These are phyloP conservation scores for Paramyrothecium sp. DNA, from an alignment of 2,329 filamentous ascomycete species.

Conservation along the genomic window DNA sequence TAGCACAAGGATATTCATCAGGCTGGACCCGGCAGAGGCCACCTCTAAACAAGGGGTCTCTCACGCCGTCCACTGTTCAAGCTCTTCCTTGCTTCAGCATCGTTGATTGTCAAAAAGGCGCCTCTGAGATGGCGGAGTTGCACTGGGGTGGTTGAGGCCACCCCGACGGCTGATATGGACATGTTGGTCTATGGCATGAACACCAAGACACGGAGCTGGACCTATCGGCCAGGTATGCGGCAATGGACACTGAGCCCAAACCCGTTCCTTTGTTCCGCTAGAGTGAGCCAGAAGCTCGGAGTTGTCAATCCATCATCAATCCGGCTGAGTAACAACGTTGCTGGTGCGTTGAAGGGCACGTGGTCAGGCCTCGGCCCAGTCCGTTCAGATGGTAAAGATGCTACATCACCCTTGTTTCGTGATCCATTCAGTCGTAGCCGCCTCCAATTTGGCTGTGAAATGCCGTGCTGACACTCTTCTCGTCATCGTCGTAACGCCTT, in stretches of 20 bases:
- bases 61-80: not conserved
- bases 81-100: not conserved
- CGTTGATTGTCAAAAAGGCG: not conserved
- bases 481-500: conserved; percentile 82
- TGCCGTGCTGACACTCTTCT: conserved; percentile 92
- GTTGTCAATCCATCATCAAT: not conserved
- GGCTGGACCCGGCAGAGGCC: no score
- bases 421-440: conserved; percentile 50
- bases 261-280: no score
- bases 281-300: no score
- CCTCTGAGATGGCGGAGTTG: not conserved
- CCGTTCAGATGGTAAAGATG: not conserved
- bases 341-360: not conserved
- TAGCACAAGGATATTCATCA: no score
- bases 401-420: not conserved
- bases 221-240: no score
- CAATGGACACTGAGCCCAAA: no score
- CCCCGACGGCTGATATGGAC: no score
- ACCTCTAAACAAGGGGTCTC: no score
- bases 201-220: no score
- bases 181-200: no score
- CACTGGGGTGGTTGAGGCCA: not conserved
- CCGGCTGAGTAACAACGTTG: not conserved
- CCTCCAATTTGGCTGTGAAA: conserved; percentile 92
- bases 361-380: not conserved